Evolutionary conservation across 2,329 filamentous ascomycete species (phyloP), one percentile per base, ranked within the genome.

Genomic region (Microsporum audouinii): DNA sequence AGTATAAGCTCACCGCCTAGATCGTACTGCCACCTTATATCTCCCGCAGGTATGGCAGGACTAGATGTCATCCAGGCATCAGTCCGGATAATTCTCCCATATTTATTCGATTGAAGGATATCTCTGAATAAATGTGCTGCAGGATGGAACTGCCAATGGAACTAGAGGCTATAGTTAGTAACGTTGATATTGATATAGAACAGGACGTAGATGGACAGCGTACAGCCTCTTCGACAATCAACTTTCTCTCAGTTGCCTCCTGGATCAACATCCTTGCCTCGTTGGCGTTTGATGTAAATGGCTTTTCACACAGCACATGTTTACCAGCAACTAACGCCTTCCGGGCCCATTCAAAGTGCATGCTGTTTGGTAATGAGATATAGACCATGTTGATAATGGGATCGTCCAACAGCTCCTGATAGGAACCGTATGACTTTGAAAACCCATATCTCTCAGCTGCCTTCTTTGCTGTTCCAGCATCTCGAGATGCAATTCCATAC

Each of bases 371-470:
- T 5, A 82, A 72, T 7, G 79, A 76, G 58, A 82, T 78, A 67
- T 82, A 82, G 51, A 83, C 76, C 17, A 75, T 77, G 43, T 80
- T 76, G 57, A 83, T 76, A 2, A 67, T 60, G 1, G 63, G 29
- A 51, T 70, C 67, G 2, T 61, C 59, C 14, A 65, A 61, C 1
- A 68, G 61, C 1, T 63, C 68, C 49, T 67, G 59, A 55, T 69
- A 69, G 5, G 67, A 69, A 17, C 65, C 66, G 17, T 58, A 72
- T 71, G 60, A 73, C 69, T 65, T 78, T 0, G 77, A 77, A 58
- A 84, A 81, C 3, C 72, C 71, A 68, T 83, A 74, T 59, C 78
- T 79, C 63, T 77, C 77, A 1, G 80, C 80, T 66, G 74, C 82
- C 0, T 71, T 72, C 57, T 75, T 68, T 0, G 82, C 82, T 59